Evolutionary conservation across 805 yeast genomes (phyloP), one percentile per base, ranked within the genome.

Genomic region (Suhomyces emberorum): DNA sequence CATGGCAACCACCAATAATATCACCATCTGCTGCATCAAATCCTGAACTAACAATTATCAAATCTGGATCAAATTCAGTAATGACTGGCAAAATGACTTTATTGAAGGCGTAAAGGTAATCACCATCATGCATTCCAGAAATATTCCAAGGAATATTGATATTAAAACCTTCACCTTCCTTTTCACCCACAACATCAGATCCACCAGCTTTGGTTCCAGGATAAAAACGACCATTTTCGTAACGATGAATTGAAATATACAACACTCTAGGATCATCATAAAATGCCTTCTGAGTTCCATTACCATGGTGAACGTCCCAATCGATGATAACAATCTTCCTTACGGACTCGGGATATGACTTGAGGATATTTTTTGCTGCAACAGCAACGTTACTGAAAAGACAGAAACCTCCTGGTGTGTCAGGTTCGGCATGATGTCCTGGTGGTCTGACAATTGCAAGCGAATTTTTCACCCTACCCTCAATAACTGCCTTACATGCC

Each of bases 281-380:
- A 49, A 93, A 93, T 2, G 95, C 88, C 56, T 84, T 83, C 60
- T 93, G 98, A 1, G 99, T 93, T 26, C 99, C 99, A 59, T 93
- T 93, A 17, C 99, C 99, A 59, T 93, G 99, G 61, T 93, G 99
- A 32, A 93, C 88, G 61, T 93, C 99, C 99, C 99, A 93, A 60
- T 93, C 99, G 15, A 89, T 54, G 41, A 93, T 81, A 39, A 88
- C 77, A 26, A 93, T 86, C 48, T 76, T 76, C 44, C 95, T 71
- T 5, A 91, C 95, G 17, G 87, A 76, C 51, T 91, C 97, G 0
- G 97, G 96, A 58, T 88, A 91, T 38, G 76, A 71, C 47, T 80
- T 80, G 39, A 93, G 64, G 44, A 89, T 83, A 41, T 82, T 79
- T 52, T 84, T 84, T 12, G 97, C 95, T 2, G 98, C 98, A 14